Percentiles rank a stretch among this genome's conserved stretches.
Evolutionary conservation across 495 filamentous ascomycete genomes (phyloP).

Genomic region (Penicillium bialowiezense): DNA sequence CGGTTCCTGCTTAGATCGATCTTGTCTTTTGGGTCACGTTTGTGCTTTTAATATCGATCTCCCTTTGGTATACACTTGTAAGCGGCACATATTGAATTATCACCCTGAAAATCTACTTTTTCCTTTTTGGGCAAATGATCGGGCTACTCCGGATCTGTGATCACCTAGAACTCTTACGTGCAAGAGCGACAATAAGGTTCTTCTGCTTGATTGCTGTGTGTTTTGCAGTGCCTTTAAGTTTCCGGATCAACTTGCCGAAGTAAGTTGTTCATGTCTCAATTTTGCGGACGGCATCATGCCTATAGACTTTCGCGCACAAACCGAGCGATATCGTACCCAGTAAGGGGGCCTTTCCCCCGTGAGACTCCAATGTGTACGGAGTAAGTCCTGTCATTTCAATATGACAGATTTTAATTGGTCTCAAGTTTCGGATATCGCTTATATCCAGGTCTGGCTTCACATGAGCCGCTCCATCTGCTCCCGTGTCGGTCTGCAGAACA

Average conservation of each 20-base stretch:
- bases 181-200: not conserved
- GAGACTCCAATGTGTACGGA: too few species aligned
- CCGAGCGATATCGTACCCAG: not conserved
- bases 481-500: too few species aligned
- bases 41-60: not conserved
- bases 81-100: too few species aligned
- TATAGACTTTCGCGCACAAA: not conserved
- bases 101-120: not conserved
- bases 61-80: too few species aligned
- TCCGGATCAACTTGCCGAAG: not conserved
- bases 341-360: not conserved
- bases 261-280: not conserved
- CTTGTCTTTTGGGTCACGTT: not conserved
- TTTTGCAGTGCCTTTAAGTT: too few species aligned
- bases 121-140: not conserved
- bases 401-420: too few species aligned
- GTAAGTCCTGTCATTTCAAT: too few species aligned
- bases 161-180: not conserved
- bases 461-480: too few species aligned
- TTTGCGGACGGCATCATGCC: not conserved
- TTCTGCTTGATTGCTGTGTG: too few species aligned
- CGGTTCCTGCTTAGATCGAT: not conserved
- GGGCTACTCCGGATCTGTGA: not conserved
- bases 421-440: too few species aligned
- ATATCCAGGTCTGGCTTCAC: too few species aligned